These are phyloP conservation scores for Cyberlindnera americana DNA, from an alignment of 805 yeast genomes.

Conservation along the genomic window DNA sequence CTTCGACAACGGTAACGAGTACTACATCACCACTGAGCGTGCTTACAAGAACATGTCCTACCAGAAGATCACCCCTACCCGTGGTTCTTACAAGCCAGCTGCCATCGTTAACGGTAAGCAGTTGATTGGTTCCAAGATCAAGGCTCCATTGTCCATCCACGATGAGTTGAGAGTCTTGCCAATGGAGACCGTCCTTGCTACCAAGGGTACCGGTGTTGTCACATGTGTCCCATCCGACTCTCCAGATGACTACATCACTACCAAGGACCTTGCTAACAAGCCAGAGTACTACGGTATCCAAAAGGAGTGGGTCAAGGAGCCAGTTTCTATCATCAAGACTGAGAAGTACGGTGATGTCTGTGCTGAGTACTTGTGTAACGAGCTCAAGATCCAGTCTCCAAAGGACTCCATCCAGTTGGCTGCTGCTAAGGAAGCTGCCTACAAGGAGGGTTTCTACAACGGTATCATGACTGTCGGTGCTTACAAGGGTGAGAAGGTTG, in stretches of 20 bases:
- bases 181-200: constrained; percentile 94
- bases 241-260: constrained; percentile 93
- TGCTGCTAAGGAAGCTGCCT: constrained; percentile 89
- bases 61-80: constrained; percentile 86
- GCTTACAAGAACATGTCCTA: constrained; percentile 96
- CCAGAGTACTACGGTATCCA: constrained; percentile 87
- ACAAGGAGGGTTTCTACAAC: constrained; percentile 94
- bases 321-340: constrained; percentile 71
- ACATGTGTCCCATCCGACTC: constrained; percentile 99
- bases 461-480: constrained; percentile 80
- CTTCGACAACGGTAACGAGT: constrained; percentile 75
- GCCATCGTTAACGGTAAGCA: constrained; percentile 62
- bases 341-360: constrained; percentile 83
- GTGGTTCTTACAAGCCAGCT: constrained; percentile 71
- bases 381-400: constrained; percentile 90
- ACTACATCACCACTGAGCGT: constrained; percentile 85
- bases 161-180: constrained; percentile 80
- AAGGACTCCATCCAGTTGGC: constrained; percentile 86
- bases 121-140: constrained; percentile 81
- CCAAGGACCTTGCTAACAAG: constrained; percentile 78
- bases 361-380: constrained; percentile 81
- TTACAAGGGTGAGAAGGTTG: constrained; percentile 86
- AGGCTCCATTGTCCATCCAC: constrained; percentile 76
- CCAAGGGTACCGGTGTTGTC: constrained; percentile 98
- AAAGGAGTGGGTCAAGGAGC: constrained; percentile 81